These are phyloP conservation scores for Phaffia rhodozyma DNA, from an alignment of 1,284 basidiomycete genomes.

Conservation along the genomic window DNA sequence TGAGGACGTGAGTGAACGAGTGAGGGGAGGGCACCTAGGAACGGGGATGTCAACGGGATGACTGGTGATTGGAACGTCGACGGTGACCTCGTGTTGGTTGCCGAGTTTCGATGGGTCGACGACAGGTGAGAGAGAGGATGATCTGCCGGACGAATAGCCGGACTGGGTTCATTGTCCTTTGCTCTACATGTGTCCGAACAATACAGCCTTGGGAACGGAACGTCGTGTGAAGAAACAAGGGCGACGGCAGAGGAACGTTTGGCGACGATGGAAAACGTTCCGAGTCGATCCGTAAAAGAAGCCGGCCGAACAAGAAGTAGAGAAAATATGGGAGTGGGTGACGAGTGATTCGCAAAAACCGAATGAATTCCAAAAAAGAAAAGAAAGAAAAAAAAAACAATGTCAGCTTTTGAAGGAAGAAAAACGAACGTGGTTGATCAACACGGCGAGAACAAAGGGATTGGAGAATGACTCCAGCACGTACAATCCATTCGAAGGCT, in stretches of 20 bases:
- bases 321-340: background rate
- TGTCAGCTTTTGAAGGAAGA: background rate
- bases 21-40: conserved; percentile 12
- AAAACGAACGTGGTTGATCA: background rate
- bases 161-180: conserved; percentile 12
- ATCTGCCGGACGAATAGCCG: background rate
- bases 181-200: conserved; percentile 11
- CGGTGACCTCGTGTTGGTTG: background rate
- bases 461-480: background rate
- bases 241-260: background rate
- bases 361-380: background rate
- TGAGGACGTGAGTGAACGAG: conserved; percentile 1
- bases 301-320: background rate
- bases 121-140: background rate
- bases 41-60: conserved; percentile 8
- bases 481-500: conserved; percentile 9
- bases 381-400: background rate
- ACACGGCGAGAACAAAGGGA: background rate
- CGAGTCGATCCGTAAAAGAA: no score
- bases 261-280: background rate
- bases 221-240: background rate
- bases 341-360: background rate
- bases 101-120: background rate
- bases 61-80: background rate
- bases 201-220: conserved; percentile 5